A percentile compares a stretch with the other conserved stretches of the same genome.
phyloP scores from a whole-genome alignment of 805 yeast species.

The Ogataea polymorpha region DNA sequence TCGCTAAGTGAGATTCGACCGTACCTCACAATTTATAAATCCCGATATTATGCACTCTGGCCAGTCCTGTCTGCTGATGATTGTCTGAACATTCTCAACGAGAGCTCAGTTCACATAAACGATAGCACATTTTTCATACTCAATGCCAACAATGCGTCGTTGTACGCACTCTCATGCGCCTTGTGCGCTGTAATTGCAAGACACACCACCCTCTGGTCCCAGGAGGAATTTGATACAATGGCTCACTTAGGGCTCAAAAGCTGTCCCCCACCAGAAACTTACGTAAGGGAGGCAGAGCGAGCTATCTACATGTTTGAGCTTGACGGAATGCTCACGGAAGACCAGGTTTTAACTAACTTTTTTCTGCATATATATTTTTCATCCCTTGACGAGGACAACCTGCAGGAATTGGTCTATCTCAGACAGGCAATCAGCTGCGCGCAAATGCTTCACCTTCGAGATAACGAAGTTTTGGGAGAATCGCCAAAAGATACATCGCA shows the following conservation, averaged over 20 bases:
- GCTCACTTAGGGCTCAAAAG: not conserved
- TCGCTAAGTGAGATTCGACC: not conserved
- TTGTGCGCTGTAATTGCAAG: not conserved
- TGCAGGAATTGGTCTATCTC: constrained; percentile 1
- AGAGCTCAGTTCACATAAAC: not conserved
- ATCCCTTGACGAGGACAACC: not conserved
- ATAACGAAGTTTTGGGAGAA: not conserved
- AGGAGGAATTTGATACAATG: not conserved
- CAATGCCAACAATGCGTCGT: not conserved
- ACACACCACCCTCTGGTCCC: not conserved
- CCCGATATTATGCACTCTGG: constrained; percentile 1
- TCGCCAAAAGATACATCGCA: not conserved
- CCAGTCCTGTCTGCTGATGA: not conserved
- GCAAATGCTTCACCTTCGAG: not conserved
- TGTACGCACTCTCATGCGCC: not conserved
- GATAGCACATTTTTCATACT: not conserved
- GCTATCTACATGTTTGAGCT: not conserved
- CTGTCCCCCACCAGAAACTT: not conserved
- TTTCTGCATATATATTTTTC: not conserved
- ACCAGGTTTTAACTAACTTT: not conserved
- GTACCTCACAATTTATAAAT: not conserved
- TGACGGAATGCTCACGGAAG: not conserved
- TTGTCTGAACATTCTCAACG: not conserved
- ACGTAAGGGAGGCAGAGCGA: not conserved
- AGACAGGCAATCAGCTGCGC: constrained; percentile 1